phyloP scores from a whole-genome alignment of 202 grass and related monocot species.

The Panicum hallii region DNA sequence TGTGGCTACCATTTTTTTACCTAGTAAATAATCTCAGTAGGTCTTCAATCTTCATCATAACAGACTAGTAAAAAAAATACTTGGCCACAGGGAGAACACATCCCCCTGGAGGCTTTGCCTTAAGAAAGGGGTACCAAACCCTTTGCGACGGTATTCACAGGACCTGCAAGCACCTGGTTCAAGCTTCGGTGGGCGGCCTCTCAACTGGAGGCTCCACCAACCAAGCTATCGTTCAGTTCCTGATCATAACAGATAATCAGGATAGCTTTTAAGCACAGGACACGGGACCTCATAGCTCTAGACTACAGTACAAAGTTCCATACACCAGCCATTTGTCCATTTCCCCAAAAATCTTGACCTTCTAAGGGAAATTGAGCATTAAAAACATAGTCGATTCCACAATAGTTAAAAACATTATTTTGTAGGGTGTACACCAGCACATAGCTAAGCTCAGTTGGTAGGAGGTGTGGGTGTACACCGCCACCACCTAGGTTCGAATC shows the following conservation, averaged over 20 bases:
- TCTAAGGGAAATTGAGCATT: not conserved
- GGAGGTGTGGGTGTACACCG: not conserved
- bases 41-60: not conserved
- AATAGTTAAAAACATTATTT: not conserved
- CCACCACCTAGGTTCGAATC: not conserved
- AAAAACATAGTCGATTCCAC: not conserved
- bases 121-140: not conserved
- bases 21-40: conserved; percentile 5
- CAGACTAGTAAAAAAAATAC: not conserved
- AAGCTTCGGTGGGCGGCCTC: not conserved
- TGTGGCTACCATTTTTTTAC: not conserved
- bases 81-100: not conserved
- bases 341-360: not conserved
- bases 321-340: conserved; percentile 4
- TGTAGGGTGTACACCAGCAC: not conserved
- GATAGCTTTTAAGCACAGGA: conserved; percentile 14
- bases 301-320: not conserved
- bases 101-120: not conserved
- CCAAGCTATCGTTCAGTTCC: not conserved
- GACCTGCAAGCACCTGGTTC: not conserved
- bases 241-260: conserved; percentile 9
- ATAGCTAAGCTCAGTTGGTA: too few species aligned
- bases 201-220: not conserved
- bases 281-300: not conserved
- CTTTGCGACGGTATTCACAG: not conserved